phyloP scores from a whole-genome alignment of 2,329 filamentous ascomycete genomes.

The Sarocladium kiliense region DNA sequence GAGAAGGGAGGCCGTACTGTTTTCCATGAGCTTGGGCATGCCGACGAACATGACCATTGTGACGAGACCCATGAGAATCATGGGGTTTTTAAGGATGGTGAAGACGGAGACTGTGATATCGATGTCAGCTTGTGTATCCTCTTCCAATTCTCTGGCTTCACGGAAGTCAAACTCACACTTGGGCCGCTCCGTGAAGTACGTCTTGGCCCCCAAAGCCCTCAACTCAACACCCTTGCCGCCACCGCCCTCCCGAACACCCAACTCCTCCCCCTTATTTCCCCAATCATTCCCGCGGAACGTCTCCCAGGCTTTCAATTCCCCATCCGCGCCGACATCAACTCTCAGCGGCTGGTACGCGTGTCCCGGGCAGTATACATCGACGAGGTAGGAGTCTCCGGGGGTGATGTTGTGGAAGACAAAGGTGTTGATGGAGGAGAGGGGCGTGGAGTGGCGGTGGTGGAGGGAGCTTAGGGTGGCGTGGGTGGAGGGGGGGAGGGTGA shows the following conservation, averaged over 20 bases:
- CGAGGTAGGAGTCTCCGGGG: constrained; percentile 65
- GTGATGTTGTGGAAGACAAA: constrained; percentile 73
- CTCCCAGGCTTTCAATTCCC: constrained; percentile 65
- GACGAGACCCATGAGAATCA: constrained; percentile 88
- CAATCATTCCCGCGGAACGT: constrained; percentile 87
- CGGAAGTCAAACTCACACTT: constrained; percentile 74
- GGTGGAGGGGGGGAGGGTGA: constrained; percentile 57
- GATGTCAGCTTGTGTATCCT: not conserved
- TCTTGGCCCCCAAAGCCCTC: constrained; percentile 57
- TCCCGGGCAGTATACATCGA: constrained; percentile 71
- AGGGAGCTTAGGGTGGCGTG: constrained; percentile 54
- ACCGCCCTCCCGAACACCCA: constrained; percentile 34
- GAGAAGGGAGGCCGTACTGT: constrained; percentile 59
- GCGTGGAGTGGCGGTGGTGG: constrained; percentile 41
- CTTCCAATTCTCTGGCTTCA: not conserved
- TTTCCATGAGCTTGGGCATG: constrained; percentile 93
- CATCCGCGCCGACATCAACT: constrained; percentile 59
- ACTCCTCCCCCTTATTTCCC: constrained; percentile 72
- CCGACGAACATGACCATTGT: constrained; percentile 81
- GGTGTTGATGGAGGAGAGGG: constrained; percentile 61
- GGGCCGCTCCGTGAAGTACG: constrained; percentile 70
- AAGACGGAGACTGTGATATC: constrained; percentile 66
- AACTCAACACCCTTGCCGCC: constrained; percentile 50
- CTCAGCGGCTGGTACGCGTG: constrained; percentile 74
- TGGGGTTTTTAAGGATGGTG: constrained; percentile 83